phyloP scores from a whole-genome alignment of 1,139 yeast genomes.

The Saccharomyces hybrid region DNA sequence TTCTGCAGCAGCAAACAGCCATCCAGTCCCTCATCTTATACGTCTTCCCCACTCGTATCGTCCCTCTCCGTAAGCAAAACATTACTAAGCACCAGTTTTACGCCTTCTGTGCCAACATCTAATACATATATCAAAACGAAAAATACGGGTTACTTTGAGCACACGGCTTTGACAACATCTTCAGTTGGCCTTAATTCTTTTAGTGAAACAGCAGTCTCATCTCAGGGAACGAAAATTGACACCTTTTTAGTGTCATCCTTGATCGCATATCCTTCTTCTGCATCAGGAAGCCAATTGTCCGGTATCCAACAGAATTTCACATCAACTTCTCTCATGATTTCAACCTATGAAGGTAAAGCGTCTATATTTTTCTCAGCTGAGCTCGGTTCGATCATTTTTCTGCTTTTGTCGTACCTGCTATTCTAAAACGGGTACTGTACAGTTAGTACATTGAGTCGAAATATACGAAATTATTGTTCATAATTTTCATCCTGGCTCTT shows the following conservation, averaged over 20 bases:
- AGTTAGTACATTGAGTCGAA: not conserved
- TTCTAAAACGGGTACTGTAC: not conserved
- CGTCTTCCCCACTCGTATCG: not conserved
- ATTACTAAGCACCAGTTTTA: not conserved
- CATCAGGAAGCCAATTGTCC: not conserved
- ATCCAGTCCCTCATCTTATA: not conserved
- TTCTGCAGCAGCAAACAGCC: not conserved
- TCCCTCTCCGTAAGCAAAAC: not conserved
- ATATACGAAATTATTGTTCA: not conserved
- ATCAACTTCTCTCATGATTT: not conserved
- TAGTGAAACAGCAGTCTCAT: not conserved
- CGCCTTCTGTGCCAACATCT: not conserved
- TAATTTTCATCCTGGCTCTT: not conserved
- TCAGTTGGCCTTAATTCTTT: not conserved
- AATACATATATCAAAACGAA: not conserved
- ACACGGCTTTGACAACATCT: not conserved
- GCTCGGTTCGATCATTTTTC: not conserved
- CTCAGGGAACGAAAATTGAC: not conserved
- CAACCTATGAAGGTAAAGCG: not conserved
- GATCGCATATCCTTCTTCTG: not conserved
- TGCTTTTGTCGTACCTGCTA: not conserved
- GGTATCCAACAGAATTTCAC: not conserved
- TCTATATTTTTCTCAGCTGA: not conserved
- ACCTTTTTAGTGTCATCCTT: not conserved
- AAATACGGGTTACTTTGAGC: not conserved